Evolutionary conservation across 805 yeast genomes (phyloP).

Genomic region (Helenozyma rhizophorensis): DNA sequence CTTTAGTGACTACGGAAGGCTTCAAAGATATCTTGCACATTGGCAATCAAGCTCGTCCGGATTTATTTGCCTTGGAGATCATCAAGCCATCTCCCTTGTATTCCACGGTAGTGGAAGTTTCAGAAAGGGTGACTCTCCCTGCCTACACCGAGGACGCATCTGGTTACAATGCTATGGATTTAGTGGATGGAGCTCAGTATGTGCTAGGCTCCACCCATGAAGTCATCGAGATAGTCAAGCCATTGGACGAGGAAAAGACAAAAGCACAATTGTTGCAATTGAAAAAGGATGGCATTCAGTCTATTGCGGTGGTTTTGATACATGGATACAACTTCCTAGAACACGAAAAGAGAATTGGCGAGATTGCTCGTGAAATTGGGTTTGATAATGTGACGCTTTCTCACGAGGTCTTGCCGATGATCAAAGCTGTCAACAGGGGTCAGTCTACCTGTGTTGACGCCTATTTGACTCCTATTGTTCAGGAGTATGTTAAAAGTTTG

Average conservation of each 20-base stretch:
- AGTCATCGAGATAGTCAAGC: constrained; percentile 24
- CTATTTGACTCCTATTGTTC: constrained; percentile 36
- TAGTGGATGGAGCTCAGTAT: constrained; percentile 25
- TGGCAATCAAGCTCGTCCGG: constrained; percentile 91
- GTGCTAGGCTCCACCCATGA: constrained; percentile 36
- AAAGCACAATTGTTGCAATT: constrained; percentile 21
- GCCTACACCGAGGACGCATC: constrained; percentile 14
- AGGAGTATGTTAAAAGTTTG: constrained; percentile 30
- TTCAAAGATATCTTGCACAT: constrained; percentile 77
- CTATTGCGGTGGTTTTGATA: constrained; percentile 32
- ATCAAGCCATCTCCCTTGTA: constrained; percentile 68
- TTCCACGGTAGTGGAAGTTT: constrained; percentile 74
- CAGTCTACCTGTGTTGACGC: constrained; percentile 45
- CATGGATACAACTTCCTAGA: constrained; percentile 45
- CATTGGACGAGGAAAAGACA: constrained; percentile 26
- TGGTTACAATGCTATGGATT: constrained; percentile 6
- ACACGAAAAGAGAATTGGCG: too few species aligned
- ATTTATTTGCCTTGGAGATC: constrained; percentile 79
- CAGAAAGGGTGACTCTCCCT: constrained; percentile 83
- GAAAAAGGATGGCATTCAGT: constrained; percentile 15
- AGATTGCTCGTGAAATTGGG: too few species aligned
- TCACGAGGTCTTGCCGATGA: constrained; percentile 41
- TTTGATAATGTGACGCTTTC: constrained; percentile 35
- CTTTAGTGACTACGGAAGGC: constrained; percentile 82
- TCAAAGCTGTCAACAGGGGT: constrained; percentile 37